Conservation (phyloP, 2,329 filamentous ascomycete genomes). For the Botrytis porri region DNA sequence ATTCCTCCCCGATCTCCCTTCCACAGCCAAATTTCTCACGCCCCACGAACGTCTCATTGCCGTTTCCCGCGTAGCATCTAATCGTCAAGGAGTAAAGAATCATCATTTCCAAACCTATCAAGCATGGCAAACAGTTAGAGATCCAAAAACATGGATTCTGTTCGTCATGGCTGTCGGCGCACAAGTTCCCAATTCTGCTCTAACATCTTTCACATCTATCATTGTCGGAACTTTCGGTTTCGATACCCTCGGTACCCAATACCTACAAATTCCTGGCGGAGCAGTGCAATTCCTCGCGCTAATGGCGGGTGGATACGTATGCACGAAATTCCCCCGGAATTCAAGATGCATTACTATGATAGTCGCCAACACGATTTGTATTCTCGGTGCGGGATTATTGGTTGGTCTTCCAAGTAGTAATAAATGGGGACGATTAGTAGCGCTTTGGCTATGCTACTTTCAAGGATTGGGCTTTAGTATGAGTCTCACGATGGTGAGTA, state of each 20-base stretch:
- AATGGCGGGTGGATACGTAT: slow-evolving; percentile 49
- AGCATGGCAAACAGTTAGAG: slow-evolving; percentile 46
- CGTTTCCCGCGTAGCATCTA: slow-evolving; percentile 50
- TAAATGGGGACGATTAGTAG: slow-evolving; percentile 57
- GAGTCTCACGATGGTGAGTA: slow-evolving; percentile 51
- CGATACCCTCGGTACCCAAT: slow-evolving; percentile 51
- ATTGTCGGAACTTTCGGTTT: slow-evolving; percentile 34
- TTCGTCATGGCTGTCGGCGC: slow-evolving; percentile 51
- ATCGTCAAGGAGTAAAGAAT: slow-evolving; percentile 54
- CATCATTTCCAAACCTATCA: slow-evolving; percentile 47
- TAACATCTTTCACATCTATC: slow-evolving; percentile 47
- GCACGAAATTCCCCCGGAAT: slow-evolving; percentile 50
- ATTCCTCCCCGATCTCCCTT: slow-evolving; percentile 59
- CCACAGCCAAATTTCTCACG: slow-evolving; percentile 59
- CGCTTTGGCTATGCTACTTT: slow-evolving; percentile 56
- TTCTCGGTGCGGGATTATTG: slow-evolving; percentile 50
- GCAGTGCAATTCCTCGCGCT: slow-evolving; percentile 55
- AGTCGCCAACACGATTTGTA: slow-evolving; percentile 53
- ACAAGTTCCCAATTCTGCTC: slow-evolving; percentile 54
- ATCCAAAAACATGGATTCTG: slow-evolving; percentile 59
- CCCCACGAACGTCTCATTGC: slow-evolving; percentile 54
- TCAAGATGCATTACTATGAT: slow-evolving; percentile 55
- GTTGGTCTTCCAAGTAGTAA: slow-evolving; percentile 49
- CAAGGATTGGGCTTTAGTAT: slow-evolving; percentile 53
- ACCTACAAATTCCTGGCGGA: slow-evolving; percentile 59